Evolutionary conservation across 2,329 filamentous ascomycete species (phyloP).

Genomic region (Botrytis galanthina): DNA sequence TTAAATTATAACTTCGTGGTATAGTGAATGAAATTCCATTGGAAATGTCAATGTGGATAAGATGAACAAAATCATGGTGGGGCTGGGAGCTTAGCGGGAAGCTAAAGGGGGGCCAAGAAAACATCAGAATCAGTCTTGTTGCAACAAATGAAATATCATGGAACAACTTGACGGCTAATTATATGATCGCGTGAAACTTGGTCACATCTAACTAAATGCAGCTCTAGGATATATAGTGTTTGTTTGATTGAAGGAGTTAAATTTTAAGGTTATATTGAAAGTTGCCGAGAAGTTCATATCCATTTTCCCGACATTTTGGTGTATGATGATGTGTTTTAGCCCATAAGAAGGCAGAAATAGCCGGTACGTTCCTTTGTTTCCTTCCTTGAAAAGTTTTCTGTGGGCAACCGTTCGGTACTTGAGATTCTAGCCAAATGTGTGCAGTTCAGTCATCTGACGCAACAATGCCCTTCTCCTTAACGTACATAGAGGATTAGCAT

Average conservation of each 20-base stretch:
- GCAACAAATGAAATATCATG: neutral
- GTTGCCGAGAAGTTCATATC: neutral
- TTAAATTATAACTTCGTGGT: too few species aligned
- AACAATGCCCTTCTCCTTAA: neutral
- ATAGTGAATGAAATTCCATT: neutral
- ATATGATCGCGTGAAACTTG: neutral
- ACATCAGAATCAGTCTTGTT: neutral
- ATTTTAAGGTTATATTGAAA: neutral
- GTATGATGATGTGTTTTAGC: neutral
- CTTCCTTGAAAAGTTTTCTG: rapidly evolving
- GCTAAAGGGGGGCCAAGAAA: neutral
- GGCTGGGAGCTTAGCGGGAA: neutral
- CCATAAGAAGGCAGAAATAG: neutral
- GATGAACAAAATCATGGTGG: neutral
- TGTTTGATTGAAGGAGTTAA: neutral
- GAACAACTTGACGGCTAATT: neutral
- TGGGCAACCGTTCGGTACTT: neutral
- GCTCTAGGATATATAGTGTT: neutral
- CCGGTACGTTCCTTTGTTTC: neutral
- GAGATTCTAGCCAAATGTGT: neutral
- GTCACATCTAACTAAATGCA: neutral
- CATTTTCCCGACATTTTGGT: neutral
- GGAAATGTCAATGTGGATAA: neutral
- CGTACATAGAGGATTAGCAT: too few species aligned
- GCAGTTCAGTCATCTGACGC: neutral